Evolutionary conservation across 1,284 basidiomycete genomes (phyloP), one percentile per base, ranked within the genome.

Genomic region (Inonotus obliquus): DNA sequence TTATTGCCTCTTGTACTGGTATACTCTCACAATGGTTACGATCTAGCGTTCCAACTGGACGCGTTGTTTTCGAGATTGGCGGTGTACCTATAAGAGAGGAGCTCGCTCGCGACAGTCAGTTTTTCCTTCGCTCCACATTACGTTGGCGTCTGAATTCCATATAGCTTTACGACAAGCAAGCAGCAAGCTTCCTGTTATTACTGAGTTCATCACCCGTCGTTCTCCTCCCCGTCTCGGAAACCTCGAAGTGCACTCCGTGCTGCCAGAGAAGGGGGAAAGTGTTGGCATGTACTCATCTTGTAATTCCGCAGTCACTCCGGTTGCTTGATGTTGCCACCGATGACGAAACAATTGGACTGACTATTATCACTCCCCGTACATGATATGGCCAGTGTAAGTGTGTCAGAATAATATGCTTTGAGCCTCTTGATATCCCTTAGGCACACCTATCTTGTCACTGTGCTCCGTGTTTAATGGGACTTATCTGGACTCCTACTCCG

Each of bases 51-150:
- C 87, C 91, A 5, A 90, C 87, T n/a, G 96, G 96, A 4, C 87
- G 92, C 51, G 95, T 98, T 7, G 84, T 99, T 23, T 93, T 99
- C 67, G 97, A 99, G 73, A 88, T 99, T 67, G 94, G 95, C 0
- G 96, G 96, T 4, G 83, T 82, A 4, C 92, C 91, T 10, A 89
- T 99, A 63, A 87, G 95, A 67, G 91, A 94, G 69, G 95, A 98
- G 72, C 82, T 98, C 54, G 96, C 97, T 21, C 85, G 91, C 69
- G 93, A 97, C 72, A 92, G 95, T 96, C 68, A 62, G 83, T 70
- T 37, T 25, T 32, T 32, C 37, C 52, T 49, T 44, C 60, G 29
- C 19, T 35, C 25, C 57, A 38, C n/a, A 23, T 29, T 54, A 44
- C 63, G 29, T 47, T 38, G 19, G 27, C 39, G 54, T 32, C 62